A percentile compares a stretch with the other conserved stretches of the same genome.
phyloP scores from a whole-genome alignment of 1,284 basidiomycete species.

The Mycena sp. region DNA sequence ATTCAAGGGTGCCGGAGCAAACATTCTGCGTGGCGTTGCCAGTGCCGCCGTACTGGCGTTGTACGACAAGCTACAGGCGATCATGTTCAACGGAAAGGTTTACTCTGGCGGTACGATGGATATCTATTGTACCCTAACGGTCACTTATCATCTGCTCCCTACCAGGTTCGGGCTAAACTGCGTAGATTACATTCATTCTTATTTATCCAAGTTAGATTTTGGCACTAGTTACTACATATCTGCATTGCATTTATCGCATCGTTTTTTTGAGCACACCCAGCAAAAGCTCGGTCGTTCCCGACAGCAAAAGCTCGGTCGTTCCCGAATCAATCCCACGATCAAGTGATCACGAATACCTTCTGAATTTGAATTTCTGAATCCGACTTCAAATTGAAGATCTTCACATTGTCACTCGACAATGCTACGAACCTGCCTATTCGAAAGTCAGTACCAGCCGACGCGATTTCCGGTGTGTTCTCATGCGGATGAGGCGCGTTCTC shows the following conservation, averaged over 20 bases:
- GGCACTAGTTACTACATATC: too few species aligned
- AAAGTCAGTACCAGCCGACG: constrained; percentile 9
- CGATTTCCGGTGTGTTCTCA: not conserved
- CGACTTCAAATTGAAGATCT: too few species aligned
- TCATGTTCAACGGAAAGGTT: constrained; percentile 49
- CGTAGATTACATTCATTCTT: too few species aligned
- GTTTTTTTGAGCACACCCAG: too few species aligned
- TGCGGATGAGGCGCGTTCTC: not conserved
- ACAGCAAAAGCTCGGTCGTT: too few species aligned
- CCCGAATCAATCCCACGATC: too few species aligned
- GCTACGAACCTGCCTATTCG: not conserved
- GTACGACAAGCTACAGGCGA: constrained; percentile 66
- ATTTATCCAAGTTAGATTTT: too few species aligned
- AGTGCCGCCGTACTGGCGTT: constrained; percentile 77
- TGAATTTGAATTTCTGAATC: too few species aligned
- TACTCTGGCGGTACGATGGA: constrained; percentile 36
- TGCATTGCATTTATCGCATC: too few species aligned
- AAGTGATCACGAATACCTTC: too few species aligned
- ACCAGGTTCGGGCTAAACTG: constrained; percentile 54
- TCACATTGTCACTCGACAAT: too few species aligned
- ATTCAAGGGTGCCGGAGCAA: constrained; percentile 71
- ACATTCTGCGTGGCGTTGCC: constrained; percentile 72
- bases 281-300: too few species aligned
- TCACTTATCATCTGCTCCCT: not conserved
- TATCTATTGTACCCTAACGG: not conserved